phyloP scores from a whole-genome alignment of 305 asterid species.

The Andrographis paniculata region DNA sequence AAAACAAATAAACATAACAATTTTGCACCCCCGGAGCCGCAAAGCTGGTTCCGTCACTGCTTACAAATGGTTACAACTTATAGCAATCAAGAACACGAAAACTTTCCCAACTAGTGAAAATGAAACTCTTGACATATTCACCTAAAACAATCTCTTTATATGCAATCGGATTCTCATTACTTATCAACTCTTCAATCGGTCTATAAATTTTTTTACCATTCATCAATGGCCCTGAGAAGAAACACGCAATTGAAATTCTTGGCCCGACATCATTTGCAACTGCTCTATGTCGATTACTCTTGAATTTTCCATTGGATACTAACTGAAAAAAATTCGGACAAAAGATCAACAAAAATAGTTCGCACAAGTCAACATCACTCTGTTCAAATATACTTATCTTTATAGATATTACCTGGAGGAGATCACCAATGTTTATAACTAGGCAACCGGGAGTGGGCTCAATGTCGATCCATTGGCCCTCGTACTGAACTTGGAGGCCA shows the following conservation, averaged over 20 bases:
- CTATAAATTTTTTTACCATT: conserved; percentile 12
- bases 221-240: conserved; percentile 28
- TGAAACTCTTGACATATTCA: not conserved
- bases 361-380: conserved; percentile 6
- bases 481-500: conserved; percentile 28
- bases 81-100: not conserved
- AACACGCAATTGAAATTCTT: conserved; percentile 47
- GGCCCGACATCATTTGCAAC: conserved; percentile 25
- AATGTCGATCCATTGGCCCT: conserved; percentile 33
- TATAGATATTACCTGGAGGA: conserved; percentile 13
- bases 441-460: conserved; percentile 22
- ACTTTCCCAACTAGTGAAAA: not conserved
- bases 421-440: conserved; percentile 24
- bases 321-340: conserved; percentile 24
- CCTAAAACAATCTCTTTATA: not conserved
- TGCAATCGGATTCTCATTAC: conserved; percentile 6
- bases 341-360: not conserved
- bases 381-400: not conserved
- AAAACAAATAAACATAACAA: too few species aligned
- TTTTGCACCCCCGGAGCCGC: too few species aligned
- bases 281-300: conserved; percentile 19
- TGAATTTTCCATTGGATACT: conserved; percentile 34
- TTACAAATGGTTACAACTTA: too few species aligned
- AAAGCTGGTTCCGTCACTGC: too few species aligned
- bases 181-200: not conserved